Evolutionary conservation across 208 protist species (phyloP).

Genomic region (Leishmania guyanensis): DNA sequence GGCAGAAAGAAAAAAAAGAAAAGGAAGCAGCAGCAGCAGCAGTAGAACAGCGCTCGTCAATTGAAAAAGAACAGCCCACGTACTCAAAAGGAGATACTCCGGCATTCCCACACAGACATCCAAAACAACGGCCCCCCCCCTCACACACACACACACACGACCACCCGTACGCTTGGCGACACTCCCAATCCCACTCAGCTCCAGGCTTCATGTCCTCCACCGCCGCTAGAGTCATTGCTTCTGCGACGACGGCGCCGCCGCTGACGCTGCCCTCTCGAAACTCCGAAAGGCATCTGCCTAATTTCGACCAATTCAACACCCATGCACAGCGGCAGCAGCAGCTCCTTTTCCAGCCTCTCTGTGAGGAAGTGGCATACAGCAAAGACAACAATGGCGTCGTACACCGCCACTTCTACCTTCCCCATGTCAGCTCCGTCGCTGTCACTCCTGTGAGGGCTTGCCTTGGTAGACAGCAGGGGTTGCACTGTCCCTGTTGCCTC

Average conservation of each 20-base stretch:
- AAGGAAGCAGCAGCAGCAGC: not conserved
- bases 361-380: constrained; percentile 17
- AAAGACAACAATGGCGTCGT: constrained; percentile 20
- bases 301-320: not conserved
- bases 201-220: constrained; percentile 10
- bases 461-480: not conserved
- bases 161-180: not conserved
- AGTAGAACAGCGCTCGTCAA: not conserved
- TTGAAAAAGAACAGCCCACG: not conserved
- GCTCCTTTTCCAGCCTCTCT: not conserved
- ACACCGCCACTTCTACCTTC: constrained; percentile 29
- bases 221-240: not conserved
- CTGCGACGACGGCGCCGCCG: not conserved
- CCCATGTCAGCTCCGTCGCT: constrained; percentile 18
- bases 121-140: not conserved
- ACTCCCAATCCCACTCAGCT: not conserved
- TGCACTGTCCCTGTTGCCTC: not conserved
- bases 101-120: not conserved
- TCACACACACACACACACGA: not conserved
- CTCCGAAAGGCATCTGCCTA: not conserved
- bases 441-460: constrained; percentile 5
- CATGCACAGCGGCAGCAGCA: constrained; percentile 2
- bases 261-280: not conserved
- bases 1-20: not conserved
- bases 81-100: not conserved